A percentile compares a stretch with the other conserved stretches of the same genome.
phyloP scores from a whole-genome alignment of 1,284 basidiomycete species.

The Xerocomus amazonicus region DNA sequence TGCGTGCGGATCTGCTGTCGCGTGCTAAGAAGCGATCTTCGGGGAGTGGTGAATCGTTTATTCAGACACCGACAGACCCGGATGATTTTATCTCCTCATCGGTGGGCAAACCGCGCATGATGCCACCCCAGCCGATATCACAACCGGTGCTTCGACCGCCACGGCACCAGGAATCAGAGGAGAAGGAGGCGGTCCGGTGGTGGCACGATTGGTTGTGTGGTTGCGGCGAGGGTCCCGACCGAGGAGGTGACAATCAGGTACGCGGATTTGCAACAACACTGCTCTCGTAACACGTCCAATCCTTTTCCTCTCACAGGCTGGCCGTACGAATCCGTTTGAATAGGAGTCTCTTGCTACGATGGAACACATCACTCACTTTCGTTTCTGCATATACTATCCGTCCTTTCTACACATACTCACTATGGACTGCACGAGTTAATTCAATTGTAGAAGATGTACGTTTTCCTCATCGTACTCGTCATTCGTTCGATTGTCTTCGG shows the following conservation, averaged over 20 bases:
- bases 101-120: constrained; percentile 25
- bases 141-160: constrained; percentile 33
- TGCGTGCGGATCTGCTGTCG: constrained; percentile 27
- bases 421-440: constrained; percentile 3
- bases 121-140: constrained; percentile 41
- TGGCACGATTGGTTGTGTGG: constrained; percentile 85
- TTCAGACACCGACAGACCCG: constrained; percentile 52
- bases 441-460: not conserved
- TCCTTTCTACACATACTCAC: not conserved
- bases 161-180: constrained; percentile 18
- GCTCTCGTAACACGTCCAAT: no score
- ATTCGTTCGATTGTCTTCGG: constrained; percentile 7
- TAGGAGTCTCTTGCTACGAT: constrained; percentile 27
- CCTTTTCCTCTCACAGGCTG: constrained; percentile 47
- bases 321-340: constrained; percentile 73
- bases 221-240: constrained; percentile 63
- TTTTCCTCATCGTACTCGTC: not conserved
- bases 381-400: constrained; percentile 8
- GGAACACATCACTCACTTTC: not conserved
- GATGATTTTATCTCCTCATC: constrained; percentile 49
- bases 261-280: constrained; percentile 12
- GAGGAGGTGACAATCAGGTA: constrained; percentile 70
- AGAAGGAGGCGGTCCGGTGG: constrained; percentile 47
- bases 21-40: constrained; percentile 19
- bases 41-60: constrained; percentile 20